These are phyloP conservation scores for Fraxinus paxiana DNA, from an alignment of 305 asterid species.

Conservation along the genomic window DNA sequence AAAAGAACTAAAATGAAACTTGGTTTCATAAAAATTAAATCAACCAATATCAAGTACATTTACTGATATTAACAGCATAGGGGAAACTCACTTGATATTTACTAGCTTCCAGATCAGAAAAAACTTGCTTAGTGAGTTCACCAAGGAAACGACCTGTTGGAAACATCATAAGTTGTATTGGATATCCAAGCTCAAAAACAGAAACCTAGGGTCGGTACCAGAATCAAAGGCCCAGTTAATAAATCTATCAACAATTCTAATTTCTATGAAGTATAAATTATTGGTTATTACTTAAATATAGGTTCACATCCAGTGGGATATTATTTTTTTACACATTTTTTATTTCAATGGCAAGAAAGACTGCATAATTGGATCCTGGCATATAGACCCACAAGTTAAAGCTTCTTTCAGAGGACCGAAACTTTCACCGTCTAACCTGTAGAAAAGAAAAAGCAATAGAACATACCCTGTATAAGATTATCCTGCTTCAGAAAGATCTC, in stretches of 20 bases:
- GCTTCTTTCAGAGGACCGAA: not conserved
- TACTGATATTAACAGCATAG: conserved; percentile 18
- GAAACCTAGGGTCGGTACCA: not conserved
- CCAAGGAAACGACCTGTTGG: conserved; percentile 91
- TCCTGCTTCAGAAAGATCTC: conserved; percentile 98
- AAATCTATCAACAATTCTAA: conserved; percentile 13
- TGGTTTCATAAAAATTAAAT: conserved; percentile 9
- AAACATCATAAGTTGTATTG: conserved; percentile 20
- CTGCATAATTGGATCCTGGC: not conserved
- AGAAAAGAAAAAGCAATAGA: conserved; percentile 15
- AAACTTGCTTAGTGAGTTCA: conserved; percentile 98
- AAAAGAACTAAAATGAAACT: not conserved
- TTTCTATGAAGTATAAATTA: not conserved
- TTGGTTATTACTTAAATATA: not conserved
- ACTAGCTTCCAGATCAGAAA: conserved; percentile 74
- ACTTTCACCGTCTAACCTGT: not conserved
- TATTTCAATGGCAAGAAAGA: not conserved
- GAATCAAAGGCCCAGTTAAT: conserved; percentile 4
- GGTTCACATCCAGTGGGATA: not conserved
- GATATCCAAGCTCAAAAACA: conserved; percentile 8
- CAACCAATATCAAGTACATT: conserved; percentile 15
- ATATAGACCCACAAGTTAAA: conserved; percentile 11
- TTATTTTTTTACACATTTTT: not conserved
- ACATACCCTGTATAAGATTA: conserved; percentile 93
- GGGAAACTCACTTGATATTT: conserved; percentile 81